Base-by-base conservation (phyloP, 2,329 filamentous ascomycete species). In the Salinomyces thailandicus region DNA sequence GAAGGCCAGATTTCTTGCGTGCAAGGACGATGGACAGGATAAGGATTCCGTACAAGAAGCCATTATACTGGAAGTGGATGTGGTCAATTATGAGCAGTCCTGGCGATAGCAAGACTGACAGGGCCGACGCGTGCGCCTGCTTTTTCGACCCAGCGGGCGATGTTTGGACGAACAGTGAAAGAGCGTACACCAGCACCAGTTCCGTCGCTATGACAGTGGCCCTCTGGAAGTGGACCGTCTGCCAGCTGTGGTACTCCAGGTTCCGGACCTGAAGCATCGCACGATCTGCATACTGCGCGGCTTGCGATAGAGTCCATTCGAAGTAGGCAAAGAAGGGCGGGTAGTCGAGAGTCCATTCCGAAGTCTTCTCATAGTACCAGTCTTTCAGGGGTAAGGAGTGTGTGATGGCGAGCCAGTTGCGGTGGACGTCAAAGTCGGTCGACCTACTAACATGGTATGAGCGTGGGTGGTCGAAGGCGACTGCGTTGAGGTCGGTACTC, bases 331-430 rank as follows among this genome's bases (percentile, higher is more conserved):
- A 98, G 65, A 96, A 95, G 5, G 91, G 91, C 19, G 91, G 91
- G 59, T 98, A 98, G 66, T 98, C 91, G 55, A 98, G 79, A 0
- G 91, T 98, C 91, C 91, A 98, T 85, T 96, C 85, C 41, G 91
- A 98, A 2, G 87, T 94, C 65, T 87, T 81, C 70, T 98, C 91
- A 57, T 81, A 87, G 64, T 98, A 98, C 91, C 91, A 98, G 49
- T 93, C 71, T 60, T 82, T 77, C 34, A 87, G 64, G 3, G 89
- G 84, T 14, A 96, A 72, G 43, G 83, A 93, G 63, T 94, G 72
- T 4, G 91, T 96, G 50, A 96, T 85, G 45, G 91, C 91, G 27
- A 98, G 77, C 91, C 91, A 98, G 68, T 98, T 98, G 48, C 91
- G 80, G 64, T 98, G 91, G 37, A 98, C 91, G 62, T 98, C 91